Conservation (phyloP, 441 rosid genomes). For the Hura crepitans region DNA sequence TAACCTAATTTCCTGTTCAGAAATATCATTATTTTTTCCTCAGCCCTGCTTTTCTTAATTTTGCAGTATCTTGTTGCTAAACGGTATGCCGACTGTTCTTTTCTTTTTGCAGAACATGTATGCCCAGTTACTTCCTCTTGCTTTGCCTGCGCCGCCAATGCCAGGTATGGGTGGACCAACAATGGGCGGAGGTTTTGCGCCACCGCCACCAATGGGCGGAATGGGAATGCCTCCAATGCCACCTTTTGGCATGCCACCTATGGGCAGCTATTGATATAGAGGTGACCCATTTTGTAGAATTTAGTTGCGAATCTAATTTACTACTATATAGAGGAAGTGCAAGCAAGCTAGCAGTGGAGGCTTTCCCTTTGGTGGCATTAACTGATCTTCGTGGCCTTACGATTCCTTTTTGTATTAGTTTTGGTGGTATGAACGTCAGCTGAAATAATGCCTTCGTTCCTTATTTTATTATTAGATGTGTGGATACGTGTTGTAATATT, state of each 20-base stretch:
- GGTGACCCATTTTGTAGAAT: conserved; percentile 22
- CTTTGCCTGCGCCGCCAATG: conserved; percentile 97
- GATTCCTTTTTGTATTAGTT: conserved; percentile 18
- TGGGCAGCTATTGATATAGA: conserved; percentile 66
- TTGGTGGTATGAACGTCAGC: conserved; percentile 27
- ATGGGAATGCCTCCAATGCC: conserved; percentile 98
- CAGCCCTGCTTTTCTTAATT: neutral
- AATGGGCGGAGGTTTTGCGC: conserved; percentile 62
- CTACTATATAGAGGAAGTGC: conserved; percentile 9
- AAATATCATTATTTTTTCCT: no score
- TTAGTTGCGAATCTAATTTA: conserved; percentile 20
- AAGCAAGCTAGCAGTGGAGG: conserved; percentile 11
- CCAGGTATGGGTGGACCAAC: conserved; percentile 78
- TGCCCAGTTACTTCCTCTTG: conserved; percentile 91
- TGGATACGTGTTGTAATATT: conserved; percentile 46
- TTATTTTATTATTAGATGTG: conserved; percentile 20
- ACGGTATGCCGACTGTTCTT: neutral
- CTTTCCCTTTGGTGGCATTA: conserved; percentile 21
- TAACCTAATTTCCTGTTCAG: no score
- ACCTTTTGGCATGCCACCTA: conserved; percentile 88
- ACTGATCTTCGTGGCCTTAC: conserved; percentile 22
- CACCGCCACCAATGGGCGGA: conserved; percentile 76
- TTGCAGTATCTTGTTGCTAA: neutral
- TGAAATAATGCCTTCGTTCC: conserved; percentile 24
- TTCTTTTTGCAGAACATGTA: conserved; percentile 77